phyloP scores from a whole-genome alignment of 257 asterid species.

The Capsicum rhomboideum region DNA sequence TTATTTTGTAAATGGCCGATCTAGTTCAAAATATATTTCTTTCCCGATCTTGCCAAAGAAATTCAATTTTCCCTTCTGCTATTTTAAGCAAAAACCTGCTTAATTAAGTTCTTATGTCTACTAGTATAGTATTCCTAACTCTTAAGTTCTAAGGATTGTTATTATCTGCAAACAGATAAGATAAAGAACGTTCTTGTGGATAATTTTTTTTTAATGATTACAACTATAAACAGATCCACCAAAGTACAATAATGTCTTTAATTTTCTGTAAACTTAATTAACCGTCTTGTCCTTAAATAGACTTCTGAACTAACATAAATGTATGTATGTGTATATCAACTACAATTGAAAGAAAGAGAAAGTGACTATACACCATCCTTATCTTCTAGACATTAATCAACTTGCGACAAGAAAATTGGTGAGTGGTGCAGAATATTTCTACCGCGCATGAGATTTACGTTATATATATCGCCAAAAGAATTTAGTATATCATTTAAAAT shows the following conservation, averaged over 20 bases:
- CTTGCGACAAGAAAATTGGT: not conserved
- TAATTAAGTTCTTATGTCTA: not conserved
- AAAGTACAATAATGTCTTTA: not conserved
- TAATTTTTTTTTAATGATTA: not conserved
- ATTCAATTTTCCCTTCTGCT: no score
- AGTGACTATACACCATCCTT: not conserved
- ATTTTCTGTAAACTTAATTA: not conserved
- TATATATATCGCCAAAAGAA: no score
- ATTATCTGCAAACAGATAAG: not conserved
- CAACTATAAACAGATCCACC: not conserved
- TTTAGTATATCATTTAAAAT: no score
- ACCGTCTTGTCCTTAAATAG: not conserved
- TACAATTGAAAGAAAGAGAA: not conserved
- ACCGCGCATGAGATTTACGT: not conserved
- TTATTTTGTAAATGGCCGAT: not conserved
- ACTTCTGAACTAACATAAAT: not conserved
- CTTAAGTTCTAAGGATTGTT: no score
- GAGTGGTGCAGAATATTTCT: not conserved
- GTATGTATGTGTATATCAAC: not conserved
- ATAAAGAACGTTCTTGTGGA: not conserved
- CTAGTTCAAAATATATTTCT: no score
- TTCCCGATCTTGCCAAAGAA: no score
- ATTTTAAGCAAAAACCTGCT: no score
- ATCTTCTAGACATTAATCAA: not conserved
- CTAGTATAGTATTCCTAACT: no score